Evolutionary conservation across 345 rosid genomes (phyloP), one percentile per base, ranked within the genome.

Genomic region (Erucastrum elatum): DNA sequence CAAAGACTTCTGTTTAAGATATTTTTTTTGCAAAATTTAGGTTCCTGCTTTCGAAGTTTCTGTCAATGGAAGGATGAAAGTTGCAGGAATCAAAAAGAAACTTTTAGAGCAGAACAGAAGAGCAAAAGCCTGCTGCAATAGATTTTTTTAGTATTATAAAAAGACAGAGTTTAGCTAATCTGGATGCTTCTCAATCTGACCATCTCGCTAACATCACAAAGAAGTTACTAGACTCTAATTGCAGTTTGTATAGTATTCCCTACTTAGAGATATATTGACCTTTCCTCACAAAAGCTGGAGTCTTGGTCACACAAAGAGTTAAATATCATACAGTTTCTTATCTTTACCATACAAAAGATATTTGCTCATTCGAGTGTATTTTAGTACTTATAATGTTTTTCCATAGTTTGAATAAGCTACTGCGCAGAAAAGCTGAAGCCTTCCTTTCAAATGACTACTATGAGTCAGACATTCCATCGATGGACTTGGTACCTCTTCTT

Each of bases 401-500:
- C 4, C 46, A 37, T 9, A 39, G 46, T 39, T 2, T 39, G 46
- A 10, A 39, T 11, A 39, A 39, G 84, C 86, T 92, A 72, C 85
- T 94, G 59, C 95, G 88, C 49, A 77, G 90, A 84, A 94, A 90
- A 85, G 96, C 96, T 10, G 87, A 85, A 55, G 94, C 97, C n/a
- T 90, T 90, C 87, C 88, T 90, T 66, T 90, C 98, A 68, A 94
- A 94, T 85, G 87, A 92, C 55, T 94, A 92, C 76, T 88, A 89
- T 79, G 94, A 89, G 12, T 39, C 41, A 35, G 46, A 90, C 81
- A 86, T 94, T 66, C 92, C 97, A 61, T 92, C 94, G 98, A 94
- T 94, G 94, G 96, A 94, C 77, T 80, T 94, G 97, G 98, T 94
- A 75, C 84, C 41, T 46, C 75, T 44, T 44, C 12, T 44, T 12